Base-by-base conservation (phyloP, 495 filamentous ascomycete species). In the Penicillium lagena region DNA sequence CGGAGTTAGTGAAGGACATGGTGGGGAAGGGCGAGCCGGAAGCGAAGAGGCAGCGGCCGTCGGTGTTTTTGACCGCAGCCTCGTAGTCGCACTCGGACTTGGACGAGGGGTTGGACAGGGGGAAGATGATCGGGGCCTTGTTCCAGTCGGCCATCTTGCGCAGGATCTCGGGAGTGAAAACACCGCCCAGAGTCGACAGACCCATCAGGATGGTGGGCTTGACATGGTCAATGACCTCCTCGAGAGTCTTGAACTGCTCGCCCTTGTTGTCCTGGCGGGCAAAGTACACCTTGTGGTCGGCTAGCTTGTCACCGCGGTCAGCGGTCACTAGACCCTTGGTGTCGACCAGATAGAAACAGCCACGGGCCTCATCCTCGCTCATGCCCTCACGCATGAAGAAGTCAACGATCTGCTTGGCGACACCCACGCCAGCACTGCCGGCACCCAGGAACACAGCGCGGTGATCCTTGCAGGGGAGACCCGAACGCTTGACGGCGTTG, bases 61-160 rank as follows among this genome's bases (percentile, higher is more conserved):
- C 83, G 22, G 93, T 96, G 80, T 89, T 78, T 45, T 76, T 80
- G 56, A 97, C 79, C 14, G 90, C 90, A 59, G 88, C 84, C 73
- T 94, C 90, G 54, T 87, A 96, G 22, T 91, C 96, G 70, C 93
- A 98, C 68, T 98, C 93, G 30, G 90, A 93, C 72, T 97, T 95
- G 67, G 81, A 86, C 30, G 87, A 85, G 27, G 93, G 93, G 74
- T 98, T 98, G 64, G 85, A 89, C 15, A 96, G 82, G 35, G 90
- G 90, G 79, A 96, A 96, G 58, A 96, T 81, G 63, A 96, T 90
- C 51, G 90, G 89, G 49, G 76, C 67, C 32, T 85, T 76, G 67
- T 89, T 89, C 60, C 86, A 80, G 50, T 86, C 78, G 34, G 85
- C 87, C 80, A 96, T 87, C 56, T 86, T 87, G 48, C 78, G 79